Base-by-base conservation (phyloP, 257 asterid genomes). In the Rauvolfia tetraphylla region DNA sequence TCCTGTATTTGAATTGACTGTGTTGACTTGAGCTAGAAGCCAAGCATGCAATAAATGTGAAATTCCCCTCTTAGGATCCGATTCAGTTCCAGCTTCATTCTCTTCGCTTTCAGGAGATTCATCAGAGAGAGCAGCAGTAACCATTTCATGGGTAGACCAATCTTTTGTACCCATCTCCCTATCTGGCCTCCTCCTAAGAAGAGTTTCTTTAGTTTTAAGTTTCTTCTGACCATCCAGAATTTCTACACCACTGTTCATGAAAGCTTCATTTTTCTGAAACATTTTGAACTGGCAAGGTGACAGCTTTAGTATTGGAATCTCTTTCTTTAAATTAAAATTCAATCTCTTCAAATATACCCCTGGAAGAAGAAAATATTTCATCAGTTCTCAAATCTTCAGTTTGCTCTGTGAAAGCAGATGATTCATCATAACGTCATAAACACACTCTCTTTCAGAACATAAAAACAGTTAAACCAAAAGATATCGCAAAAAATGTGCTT, bases 281-380 rank as follows among this genome's bases (percentile, higher is more conserved):
- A 79, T 73, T 88, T 87, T 88, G 85, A 92, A 87, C 79, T 90
- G 90, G 86, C 87, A 89, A 72, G 97, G 98, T 76, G 97, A 91
- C 81, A 95, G 53, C 56, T 89, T 88, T 83, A 86, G 78, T 59
- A 65, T 49, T 59, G 97, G 87, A 72, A 95, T 81, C 65, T 85
- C 97, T 73, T 85, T 85, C 81, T 85, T 84, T 68, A 74, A 14
- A 62, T 66, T 81, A 75, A 87, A 71, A 67, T 75, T 83, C 86
- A 83, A 81, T 48, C 80, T 75, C 83, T 85, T 89, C 81, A 91
- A 87, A 83, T 90, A 80, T 62, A 91, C 89, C 97, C 96, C 99
- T 95, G 95, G 69, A 83, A 82, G 66, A 75, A 79, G 49, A 84
- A 79, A 3, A 67, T 22, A 67, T 67, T 39, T 67, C 33, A 67